phyloP scores from a whole-genome alignment of 2,329 filamentous ascomycete genomes.

The Sphaceloma murrayae region DNA sequence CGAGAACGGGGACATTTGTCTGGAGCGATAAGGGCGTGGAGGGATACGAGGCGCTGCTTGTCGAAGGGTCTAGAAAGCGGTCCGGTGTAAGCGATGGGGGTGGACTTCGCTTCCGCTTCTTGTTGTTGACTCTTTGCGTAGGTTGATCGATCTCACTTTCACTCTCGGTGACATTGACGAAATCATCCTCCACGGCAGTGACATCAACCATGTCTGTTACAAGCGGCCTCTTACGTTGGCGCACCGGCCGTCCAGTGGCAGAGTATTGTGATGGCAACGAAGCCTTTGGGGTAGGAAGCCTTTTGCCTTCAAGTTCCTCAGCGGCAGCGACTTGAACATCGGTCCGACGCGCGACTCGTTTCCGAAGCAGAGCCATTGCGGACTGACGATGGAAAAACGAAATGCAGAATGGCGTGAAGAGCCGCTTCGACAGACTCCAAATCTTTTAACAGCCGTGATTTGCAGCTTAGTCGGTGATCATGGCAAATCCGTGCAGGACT shows the following conservation, averaged over 20 bases:
- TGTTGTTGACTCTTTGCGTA: conserved; percentile 18
- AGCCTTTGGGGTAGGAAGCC: background rate
- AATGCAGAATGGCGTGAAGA: too few relatives aligned
- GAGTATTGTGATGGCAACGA: conserved; percentile 8
- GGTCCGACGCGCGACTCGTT: background rate
- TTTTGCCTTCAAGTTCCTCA: conserved; percentile 1
- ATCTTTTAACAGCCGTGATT: background rate
- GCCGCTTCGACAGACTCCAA: background rate
- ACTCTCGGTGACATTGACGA: conserved; percentile 22
- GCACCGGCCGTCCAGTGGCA: conserved; percentile 36
- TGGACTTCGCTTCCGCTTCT: conserved; percentile 26
- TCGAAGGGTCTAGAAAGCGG: conserved; percentile 28
- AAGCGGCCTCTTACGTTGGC: conserved; percentile 28
- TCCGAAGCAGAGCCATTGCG: conserved; percentile 3
- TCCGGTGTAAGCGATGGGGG: conserved; percentile 24
- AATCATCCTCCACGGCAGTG: too few relatives aligned
- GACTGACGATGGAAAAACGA: too few relatives aligned
- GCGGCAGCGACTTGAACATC: background rate
- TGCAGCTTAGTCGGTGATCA: conserved; percentile 6
- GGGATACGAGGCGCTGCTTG: conserved; percentile 29
- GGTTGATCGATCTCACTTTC: conserved; percentile 29
- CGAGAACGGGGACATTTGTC: background rate
- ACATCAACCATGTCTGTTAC: conserved; percentile 35
- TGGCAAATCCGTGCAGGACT: conserved; percentile 2
- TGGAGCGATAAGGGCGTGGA: conserved; percentile 22